phyloP scores from a whole-genome alignment of 2,329 filamentous ascomycete species.

The Arthrobotrys sphaeroides region DNA sequence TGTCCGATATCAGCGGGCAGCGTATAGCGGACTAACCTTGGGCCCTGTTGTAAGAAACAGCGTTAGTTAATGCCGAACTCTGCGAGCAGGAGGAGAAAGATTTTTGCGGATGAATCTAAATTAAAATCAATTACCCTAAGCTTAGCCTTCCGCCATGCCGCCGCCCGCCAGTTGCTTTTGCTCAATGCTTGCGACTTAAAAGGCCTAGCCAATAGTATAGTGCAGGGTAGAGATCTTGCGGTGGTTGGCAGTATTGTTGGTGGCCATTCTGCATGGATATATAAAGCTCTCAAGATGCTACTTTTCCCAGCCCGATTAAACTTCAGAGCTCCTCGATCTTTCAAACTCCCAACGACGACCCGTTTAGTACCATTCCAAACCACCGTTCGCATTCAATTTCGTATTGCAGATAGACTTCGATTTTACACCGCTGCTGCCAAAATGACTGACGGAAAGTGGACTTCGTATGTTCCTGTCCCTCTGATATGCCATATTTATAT shows the following conservation, averaged over 20 bases:
- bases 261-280: slow-evolving; percentile 39
- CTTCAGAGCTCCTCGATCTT: slow-evolving; percentile 53
- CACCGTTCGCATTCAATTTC: slow-evolving; percentile 25
- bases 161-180: neutral
- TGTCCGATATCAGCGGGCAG: slow-evolving; percentile 20
- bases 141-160: slow-evolving; percentile 41
- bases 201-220: slow-evolving; percentile 23
- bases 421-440: slow-evolving; percentile 35
- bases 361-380: slow-evolving; percentile 21
- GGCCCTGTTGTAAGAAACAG: slow-evolving; percentile 24
- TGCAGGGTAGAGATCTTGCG: slow-evolving; percentile 23
- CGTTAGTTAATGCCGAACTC: slow-evolving; percentile 11
- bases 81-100: slow-evolving; percentile 25
- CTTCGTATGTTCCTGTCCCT: slow-evolving; percentile 39
- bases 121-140: slow-evolving; percentile 32
- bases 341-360: slow-evolving; percentile 30
- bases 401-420: slow-evolving; percentile 13
- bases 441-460: slow-evolving; percentile 54
- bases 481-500: neutral
- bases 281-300: slow-evolving; percentile 53
- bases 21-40: slow-evolving; percentile 31
- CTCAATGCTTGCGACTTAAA: slow-evolving; percentile 29
- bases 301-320: slow-evolving; percentile 48
- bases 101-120: slow-evolving; percentile 47
- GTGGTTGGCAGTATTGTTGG: slow-evolving; percentile 31